Conservation (phyloP, 768 basidiomycete genomes). For the Thelephora ganbajun region DNA sequence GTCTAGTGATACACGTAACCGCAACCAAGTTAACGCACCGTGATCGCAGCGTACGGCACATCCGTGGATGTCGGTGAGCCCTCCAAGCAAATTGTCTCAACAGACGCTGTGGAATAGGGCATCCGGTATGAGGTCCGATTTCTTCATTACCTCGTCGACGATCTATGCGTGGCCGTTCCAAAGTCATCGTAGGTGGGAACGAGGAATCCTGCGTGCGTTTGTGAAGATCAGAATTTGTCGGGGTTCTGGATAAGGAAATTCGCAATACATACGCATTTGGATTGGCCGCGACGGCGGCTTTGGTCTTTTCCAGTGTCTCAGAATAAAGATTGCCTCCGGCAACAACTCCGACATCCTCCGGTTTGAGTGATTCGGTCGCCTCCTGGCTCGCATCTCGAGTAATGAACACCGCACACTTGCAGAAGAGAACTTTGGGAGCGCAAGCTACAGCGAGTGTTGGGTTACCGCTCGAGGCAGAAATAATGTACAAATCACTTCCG, state of each 20-base stretch:
- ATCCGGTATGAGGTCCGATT: slow-evolving; percentile 40
- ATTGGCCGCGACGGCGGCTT: slow-evolving; percentile 28
- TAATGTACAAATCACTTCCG: slow-evolving; percentile 41
- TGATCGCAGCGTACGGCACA: slow-evolving; percentile 62
- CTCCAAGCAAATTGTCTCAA: slow-evolving; percentile 58
- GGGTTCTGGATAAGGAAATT: background rate
- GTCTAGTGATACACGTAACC: background rate
- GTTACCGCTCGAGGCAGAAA: slow-evolving; percentile 67
- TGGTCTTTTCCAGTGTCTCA: slow-evolving; percentile 40
- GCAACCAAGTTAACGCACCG: slow-evolving; percentile 23
- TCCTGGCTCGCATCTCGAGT: slow-evolving; percentile 36
- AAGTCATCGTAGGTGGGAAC: slow-evolving; percentile 63
- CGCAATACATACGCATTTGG: slow-evolving; percentile 34
- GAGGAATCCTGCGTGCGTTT: slow-evolving; percentile 26
- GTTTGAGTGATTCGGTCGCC: slow-evolving; percentile 36
- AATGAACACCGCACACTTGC: slow-evolving; percentile 55
- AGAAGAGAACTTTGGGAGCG: slow-evolving; percentile 36
- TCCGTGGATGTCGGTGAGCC: slow-evolving; percentile 51
- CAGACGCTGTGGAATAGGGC: slow-evolving; percentile 72
- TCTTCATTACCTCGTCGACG: slow-evolving; percentile 43
- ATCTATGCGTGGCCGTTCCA: slow-evolving; percentile 75
- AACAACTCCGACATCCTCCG: slow-evolving; percentile 43
- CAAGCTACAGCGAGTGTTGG: slow-evolving; percentile 63
- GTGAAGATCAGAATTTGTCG: background rate
- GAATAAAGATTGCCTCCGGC: slow-evolving; percentile 41